Base-by-base conservation (phyloP, 2,329 filamentous ascomycete genomes). In the Cladophialophora immunda region DNA sequence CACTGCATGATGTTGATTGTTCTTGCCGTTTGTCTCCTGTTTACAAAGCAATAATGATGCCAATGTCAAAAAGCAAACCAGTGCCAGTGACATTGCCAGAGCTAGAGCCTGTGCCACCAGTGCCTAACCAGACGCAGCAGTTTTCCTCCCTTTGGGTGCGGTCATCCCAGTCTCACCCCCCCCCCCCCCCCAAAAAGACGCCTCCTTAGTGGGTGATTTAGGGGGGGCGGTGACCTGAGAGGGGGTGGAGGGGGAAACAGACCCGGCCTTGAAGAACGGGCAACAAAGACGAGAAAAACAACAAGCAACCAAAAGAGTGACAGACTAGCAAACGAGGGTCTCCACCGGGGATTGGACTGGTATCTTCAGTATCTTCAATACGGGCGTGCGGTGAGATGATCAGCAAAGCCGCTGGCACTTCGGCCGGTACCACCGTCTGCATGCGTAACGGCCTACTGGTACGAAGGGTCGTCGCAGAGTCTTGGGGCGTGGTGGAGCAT, bases 381-480 rank as follows among this genome's bases (percentile, higher is more conserved):
- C 60, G 50, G 27, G 41, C 41, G 55, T 65, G 62, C 66, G 19
- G 30, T 22, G 53, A 62, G 38, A 45, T 41, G 62, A 62, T 68
- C 41, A 65, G 47, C 66, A 54, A 53, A 36, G 25, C 38, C 29
- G 32, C 57, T 50, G 61, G 36, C 52, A 32, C 32, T 15, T 52
- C 22, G 59, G 52, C 64, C 56, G 41, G 67, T 68, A 66, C 29
- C 57, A 52, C 34, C 57, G 67, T 68, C 67, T 68, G 67, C 67
- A 65, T 62, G 55, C 45, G 67, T 68, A 68, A 61, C 60, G 55
- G 45, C 38, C 65, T 63, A 67, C 54, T 22, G 36, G 58, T 54
- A 61, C 45, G 58, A 32, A n/a, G n/a, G 58, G 32, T 53, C n/a
- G 45, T 38, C 19, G 45, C 45, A n/a, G 58, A 38, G 3, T 50